Evolutionary conservation across 225 moss, liverwort and hornwort species (phyloP).

Genomic region (Polytrichum commune): DNA sequence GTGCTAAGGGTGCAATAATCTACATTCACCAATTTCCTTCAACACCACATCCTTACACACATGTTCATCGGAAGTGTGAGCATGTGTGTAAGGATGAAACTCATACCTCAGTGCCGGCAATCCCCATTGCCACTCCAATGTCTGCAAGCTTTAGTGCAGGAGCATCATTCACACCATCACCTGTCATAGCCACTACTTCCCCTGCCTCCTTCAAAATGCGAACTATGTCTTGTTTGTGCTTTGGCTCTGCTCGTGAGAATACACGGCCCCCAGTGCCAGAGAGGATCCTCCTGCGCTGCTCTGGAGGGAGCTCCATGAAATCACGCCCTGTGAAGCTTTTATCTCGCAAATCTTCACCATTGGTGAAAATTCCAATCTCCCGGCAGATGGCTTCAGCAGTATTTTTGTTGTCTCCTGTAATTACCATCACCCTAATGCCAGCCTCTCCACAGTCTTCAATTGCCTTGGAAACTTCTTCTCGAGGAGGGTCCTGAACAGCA

Average conservation of each 20-base stretch:
- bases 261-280: conserved; percentile 76
- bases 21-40: too few relatives aligned
- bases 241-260: conserved; percentile 86
- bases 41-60: too few relatives aligned
- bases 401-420: conserved; percentile 89
- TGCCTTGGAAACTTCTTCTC: conserved; percentile 71
- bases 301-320: conserved; percentile 59
- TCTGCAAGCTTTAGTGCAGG: conserved; percentile 92
- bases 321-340: conserved; percentile 83
- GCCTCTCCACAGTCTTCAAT: conserved; percentile 83
- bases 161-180: conserved; percentile 97
- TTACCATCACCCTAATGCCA: conserved; percentile 91
- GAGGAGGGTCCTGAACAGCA: conserved; percentile 72
- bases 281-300: conserved; percentile 55
- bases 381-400: conserved; percentile 92
- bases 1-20: too few relatives aligned
- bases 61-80: background rate
- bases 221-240: conserved; percentile 91
- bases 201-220: conserved; percentile 78
- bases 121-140: conserved; percentile 93
- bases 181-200: conserved; percentile 96
- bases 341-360: conserved; percentile 57
- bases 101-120: conserved; percentile 85
- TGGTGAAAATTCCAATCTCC: conserved; percentile 79
- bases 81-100: background rate